Evolutionary conservation across 345 rosid species (phyloP).

Genomic region (Kernera saxatilis): DNA sequence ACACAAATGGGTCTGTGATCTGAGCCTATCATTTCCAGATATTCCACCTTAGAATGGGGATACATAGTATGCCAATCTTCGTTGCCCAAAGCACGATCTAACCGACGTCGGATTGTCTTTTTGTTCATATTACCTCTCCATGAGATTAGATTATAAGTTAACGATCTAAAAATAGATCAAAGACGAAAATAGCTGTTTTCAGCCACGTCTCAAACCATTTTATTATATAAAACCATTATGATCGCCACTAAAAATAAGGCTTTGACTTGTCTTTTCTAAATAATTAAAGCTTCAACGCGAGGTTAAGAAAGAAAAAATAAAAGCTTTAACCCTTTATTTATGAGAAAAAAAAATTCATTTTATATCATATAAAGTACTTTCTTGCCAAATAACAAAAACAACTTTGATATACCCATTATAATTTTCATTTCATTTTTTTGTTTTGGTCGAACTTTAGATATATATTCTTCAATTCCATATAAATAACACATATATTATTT

Average conservation of each 20-base stretch:
- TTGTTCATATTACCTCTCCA: too few relatives aligned
- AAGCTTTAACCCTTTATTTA: neutral
- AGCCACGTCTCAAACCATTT: slow-evolving; percentile 1
- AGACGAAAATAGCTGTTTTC: neutral
- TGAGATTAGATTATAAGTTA: neutral
- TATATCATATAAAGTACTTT: neutral
- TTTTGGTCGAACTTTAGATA: too few relatives aligned
- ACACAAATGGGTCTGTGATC: too few relatives aligned
- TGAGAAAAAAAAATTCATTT: neutral
- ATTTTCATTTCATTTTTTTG: neutral
- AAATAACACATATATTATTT: too few relatives aligned
- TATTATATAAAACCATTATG: neutral
- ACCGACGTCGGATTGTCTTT: too few relatives aligned
- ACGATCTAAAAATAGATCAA: neutral
- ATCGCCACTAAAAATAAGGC: neutral
- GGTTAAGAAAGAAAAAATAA: neutral
- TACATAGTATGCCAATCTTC: too few relatives aligned
- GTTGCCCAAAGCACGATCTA: too few relatives aligned
- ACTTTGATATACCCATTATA: neutral
- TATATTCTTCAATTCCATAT: too few relatives aligned
- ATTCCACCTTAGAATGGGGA: too few relatives aligned
- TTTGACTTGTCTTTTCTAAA: neutral
- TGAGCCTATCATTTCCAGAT: too few relatives aligned
- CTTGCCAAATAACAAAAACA: neutral
- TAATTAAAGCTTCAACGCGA: neutral